Evolutionary conservation across 2,329 filamentous ascomycete genomes (phyloP).

Genomic region (Aspergillus proliferans): DNA sequence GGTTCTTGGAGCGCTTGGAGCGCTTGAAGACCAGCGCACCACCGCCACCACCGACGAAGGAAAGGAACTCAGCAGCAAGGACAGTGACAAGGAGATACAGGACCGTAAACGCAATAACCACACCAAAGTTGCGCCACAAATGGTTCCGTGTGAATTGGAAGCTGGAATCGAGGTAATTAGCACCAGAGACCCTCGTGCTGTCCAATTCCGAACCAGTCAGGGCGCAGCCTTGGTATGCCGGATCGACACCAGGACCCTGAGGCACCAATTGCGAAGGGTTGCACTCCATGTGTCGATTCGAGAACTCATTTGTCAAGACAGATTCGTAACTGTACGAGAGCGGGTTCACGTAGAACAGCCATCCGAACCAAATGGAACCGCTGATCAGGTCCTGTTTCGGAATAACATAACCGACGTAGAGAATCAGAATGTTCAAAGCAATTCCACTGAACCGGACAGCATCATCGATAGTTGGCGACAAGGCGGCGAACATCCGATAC

Average conservation of each 20-base stretch:
- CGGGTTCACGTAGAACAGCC: conserved; percentile 53
- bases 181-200: conserved; percentile 46
- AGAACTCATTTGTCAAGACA: conserved; percentile 62
- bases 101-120: conserved; percentile 67
- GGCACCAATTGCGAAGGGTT: conserved; percentile 55
- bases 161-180: conserved; percentile 48
- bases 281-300: conserved; percentile 53
- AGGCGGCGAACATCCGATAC: conserved; percentile 60
- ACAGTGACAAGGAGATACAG: conserved; percentile 69
- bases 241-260: conserved; percentile 51
- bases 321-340: conserved; percentile 60
- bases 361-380: conserved; percentile 61
- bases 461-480: conserved; percentile 60
- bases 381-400: conserved; percentile 55
- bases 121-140: conserved; percentile 69
- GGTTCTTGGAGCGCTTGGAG: conserved; percentile 54
- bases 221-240: conserved; percentile 57
- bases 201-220: conserved; percentile 53
- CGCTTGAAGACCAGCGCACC: conserved; percentile 67
- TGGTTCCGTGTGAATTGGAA: conserved; percentile 54
- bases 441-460: conserved; percentile 60
- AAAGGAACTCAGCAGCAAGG: conserved; percentile 62
- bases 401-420: conserved; percentile 61
- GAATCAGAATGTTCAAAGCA: conserved; percentile 53
- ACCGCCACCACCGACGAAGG: conserved; percentile 57